Evolutionary conservation across 768 basidiomycete species (phyloP).

Genomic region (Plicaturopsis crispa): DNA sequence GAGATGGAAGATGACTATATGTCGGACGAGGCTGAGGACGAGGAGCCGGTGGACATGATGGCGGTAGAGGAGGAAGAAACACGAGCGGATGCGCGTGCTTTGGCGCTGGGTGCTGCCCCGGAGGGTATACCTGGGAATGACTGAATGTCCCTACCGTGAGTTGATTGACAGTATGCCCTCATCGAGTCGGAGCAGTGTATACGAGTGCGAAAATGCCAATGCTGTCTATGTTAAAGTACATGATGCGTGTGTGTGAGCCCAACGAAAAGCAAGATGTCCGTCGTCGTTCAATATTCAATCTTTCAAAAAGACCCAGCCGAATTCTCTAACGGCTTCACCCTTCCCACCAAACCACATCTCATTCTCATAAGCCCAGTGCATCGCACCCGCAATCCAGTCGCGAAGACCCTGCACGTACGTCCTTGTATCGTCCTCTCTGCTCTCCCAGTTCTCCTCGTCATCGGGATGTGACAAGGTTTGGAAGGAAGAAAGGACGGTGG

Average conservation of each 20-base stretch:
- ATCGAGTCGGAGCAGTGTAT: no score
- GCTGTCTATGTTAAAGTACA: no score
- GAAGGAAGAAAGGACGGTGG: neutral
- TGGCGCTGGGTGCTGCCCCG: constrained; percentile 15
- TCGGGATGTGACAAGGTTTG: neutral
- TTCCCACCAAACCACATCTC: constrained; percentile 52
- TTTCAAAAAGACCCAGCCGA: constrained; percentile 57
- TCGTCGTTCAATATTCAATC: no score
- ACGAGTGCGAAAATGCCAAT: no score
- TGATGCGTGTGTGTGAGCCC: no score
- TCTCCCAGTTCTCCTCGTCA: neutral
- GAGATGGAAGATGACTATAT: constrained; percentile 16
- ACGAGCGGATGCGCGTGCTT: constrained; percentile 25
- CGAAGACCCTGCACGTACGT: constrained; percentile 42
- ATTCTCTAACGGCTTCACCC: constrained; percentile 48
- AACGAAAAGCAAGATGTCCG: no score
- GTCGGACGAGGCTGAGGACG: constrained; percentile 29
- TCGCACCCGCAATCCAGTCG: constrained; percentile 47
- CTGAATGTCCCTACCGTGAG: no score
- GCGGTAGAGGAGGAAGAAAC: constrained; percentile 38
- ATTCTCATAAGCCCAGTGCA: constrained; percentile 63
- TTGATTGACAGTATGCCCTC: no score
- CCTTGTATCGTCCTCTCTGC: neutral
- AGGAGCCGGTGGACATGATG: constrained; percentile 33
- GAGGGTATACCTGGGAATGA: no score